Evolutionary conservation across 2,329 filamentous ascomycete genomes (phyloP).

Genomic region (Teratosphaeria pseudoeucalypti): DNA sequence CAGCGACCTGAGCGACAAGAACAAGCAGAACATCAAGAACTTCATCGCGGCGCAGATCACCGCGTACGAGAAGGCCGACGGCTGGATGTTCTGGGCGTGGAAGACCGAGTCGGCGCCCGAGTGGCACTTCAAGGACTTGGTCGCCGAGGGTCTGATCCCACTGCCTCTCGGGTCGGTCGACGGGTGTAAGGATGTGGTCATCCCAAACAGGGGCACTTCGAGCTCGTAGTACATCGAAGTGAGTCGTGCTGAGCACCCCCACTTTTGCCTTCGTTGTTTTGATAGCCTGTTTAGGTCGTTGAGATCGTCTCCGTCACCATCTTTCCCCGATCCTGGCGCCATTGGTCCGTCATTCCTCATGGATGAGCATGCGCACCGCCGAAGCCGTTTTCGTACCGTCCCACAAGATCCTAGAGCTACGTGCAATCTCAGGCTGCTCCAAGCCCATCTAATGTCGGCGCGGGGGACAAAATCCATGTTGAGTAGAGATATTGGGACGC

Average conservation of each 20-base stretch:
- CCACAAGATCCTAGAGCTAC: not conserved
- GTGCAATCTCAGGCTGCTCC: not conserved
- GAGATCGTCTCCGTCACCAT: not conserved
- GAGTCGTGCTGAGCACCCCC: not conserved
- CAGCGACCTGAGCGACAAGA: conserved; percentile 28
- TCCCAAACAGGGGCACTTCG: not conserved
- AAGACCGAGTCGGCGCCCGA: conserved; percentile 40
- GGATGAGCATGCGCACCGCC: not conserved
- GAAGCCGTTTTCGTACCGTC: not conserved
- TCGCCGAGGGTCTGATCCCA: conserved; percentile 29
- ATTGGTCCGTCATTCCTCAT: not conserved
- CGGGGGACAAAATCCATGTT: not conserved
- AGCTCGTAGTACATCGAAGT: not conserved
- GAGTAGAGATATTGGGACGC: not conserved
- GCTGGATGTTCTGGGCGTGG: conserved; percentile 43
- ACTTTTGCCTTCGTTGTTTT: not conserved
- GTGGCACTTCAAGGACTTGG: conserved; percentile 38
- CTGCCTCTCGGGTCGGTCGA: conserved; percentile 4
- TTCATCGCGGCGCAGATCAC: conserved; percentile 40
- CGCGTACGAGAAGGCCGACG: conserved; percentile 37
- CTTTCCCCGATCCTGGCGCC: not conserved
- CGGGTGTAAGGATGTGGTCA: conserved; percentile 1
- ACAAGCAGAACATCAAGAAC: conserved; percentile 33
- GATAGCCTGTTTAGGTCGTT: not conserved
- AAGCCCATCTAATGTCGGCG: too few relatives aligned